These are phyloP conservation scores for Cenococcum geophilum DNA, from an alignment of 495 filamentous ascomycete genomes.

Conservation along the genomic window DNA sequence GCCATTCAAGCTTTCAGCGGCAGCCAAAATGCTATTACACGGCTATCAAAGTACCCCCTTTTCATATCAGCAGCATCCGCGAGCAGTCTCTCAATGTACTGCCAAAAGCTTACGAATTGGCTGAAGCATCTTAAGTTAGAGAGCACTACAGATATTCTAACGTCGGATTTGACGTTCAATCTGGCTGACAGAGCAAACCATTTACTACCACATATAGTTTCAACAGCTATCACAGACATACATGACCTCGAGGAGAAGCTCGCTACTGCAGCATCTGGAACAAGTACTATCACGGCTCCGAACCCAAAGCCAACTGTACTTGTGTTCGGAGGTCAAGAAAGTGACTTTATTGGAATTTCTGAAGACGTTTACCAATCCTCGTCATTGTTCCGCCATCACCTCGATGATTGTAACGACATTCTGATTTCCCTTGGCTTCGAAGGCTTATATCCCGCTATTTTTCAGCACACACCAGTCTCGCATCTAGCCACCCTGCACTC, in stretches of 20 bases:
- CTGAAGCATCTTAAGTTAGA: neutral
- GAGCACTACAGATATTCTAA: neutral
- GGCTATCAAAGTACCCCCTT: constrained; percentile 2
- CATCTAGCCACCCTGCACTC: constrained; percentile 14
- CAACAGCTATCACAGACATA: neutral
- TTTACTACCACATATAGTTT: neutral
- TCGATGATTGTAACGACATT: constrained; percentile 16
- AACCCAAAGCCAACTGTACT: too few species aligned
- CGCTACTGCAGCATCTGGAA: neutral
- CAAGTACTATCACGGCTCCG: neutral
- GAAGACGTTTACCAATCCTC: neutral
- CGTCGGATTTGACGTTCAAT: neutral
- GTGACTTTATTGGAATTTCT: neutral
- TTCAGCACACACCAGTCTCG: neutral
- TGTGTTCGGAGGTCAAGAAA: constrained; percentile 22
- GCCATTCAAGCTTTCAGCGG: neutral
- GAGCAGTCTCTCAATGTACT: neutral
- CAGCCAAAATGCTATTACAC: neutral
- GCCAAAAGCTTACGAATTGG: neutral
- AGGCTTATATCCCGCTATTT: constrained; percentile 12
- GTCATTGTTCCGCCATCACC: constrained; percentile 45
- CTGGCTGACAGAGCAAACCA: neutral
- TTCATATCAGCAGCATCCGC: constrained; percentile 4
- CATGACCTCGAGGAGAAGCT: neutral
- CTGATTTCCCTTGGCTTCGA: neutral